Conservation (phyloP, 2,329 filamentous ascomycete genomes). For the Canariomyces notabilis region DNA sequence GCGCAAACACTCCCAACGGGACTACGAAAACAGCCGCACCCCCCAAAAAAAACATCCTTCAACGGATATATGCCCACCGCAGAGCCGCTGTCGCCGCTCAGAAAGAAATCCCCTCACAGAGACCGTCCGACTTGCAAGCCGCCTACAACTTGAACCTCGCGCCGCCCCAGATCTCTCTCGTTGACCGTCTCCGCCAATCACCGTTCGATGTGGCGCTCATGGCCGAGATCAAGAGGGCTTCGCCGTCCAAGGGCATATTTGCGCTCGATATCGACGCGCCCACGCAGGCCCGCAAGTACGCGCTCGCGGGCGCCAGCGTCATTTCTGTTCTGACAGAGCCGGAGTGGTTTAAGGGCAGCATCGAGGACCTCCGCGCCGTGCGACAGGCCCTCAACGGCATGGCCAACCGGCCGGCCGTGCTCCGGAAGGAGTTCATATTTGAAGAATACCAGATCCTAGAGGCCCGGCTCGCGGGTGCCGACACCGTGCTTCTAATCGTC, state of each 20-base stretch:
- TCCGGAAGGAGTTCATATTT: slow-evolving; percentile 96
- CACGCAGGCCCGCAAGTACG: slow-evolving; percentile 84
- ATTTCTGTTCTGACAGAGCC: slow-evolving; percentile 99
- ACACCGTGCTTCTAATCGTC: slow-evolving; percentile 92
- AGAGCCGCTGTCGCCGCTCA: slow-evolving; percentile 71
- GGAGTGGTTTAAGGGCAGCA: slow-evolving; percentile 98
- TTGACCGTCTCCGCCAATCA: slow-evolving; percentile 72
- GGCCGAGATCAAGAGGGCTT: slow-evolving; percentile 96
- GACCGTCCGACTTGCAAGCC: slow-evolving; percentile 77
- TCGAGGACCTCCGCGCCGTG: slow-evolving; percentile 85
- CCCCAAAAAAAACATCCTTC: slow-evolving; percentile 73
- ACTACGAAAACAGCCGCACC: slow-evolving; percentile 25
- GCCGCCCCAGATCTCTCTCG: slow-evolving; percentile 76
- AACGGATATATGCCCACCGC: slow-evolving; percentile 83
- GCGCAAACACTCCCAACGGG: slow-evolving; percentile 14
- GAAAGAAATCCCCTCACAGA: slow-evolving; percentile 78
- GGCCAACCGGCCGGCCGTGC: slow-evolving; percentile 83
- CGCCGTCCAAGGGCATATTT: slow-evolving; percentile 93
- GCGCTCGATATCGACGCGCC: slow-evolving; percentile 83
- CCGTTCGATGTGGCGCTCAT: slow-evolving; percentile 87
- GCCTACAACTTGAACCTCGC: slow-evolving; percentile 80
- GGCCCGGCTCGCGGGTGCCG: slow-evolving; percentile 84
- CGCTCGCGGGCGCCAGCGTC: slow-evolving; percentile 87
- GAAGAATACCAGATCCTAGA: slow-evolving; percentile 98
- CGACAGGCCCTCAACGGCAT: slow-evolving; percentile 85